Base-by-base conservation (phyloP, 176 grass and related monocot species). In the Lolium perenne region DNA sequence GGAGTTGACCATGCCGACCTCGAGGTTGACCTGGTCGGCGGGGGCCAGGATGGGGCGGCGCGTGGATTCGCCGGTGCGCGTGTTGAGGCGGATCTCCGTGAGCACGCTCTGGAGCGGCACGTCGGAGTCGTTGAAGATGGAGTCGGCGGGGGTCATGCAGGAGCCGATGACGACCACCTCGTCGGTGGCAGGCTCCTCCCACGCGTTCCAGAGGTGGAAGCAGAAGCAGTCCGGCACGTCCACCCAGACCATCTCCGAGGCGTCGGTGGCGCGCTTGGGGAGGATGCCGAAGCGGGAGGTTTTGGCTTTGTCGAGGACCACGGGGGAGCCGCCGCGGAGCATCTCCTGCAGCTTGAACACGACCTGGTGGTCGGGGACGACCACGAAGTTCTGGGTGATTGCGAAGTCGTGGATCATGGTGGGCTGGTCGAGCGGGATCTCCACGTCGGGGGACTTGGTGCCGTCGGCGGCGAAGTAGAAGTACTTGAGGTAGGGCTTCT, bases 381-480 rank as follows among this genome's bases (percentile, higher is more conserved):
- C 85, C 9, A 98, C 87, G 68, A 71, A 84, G 41, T 94, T 95
- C 56, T 98, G 86, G 17, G 95, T 98, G 91, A 98, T 98, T 51
- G 93, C 95, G 86, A 97, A 97, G 91, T 97, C 95, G 82, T 97
- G 95, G 88, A 97, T 97, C 95, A 97, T 97, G 57, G 95, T 98
- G 35, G 95, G 95, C 86, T 95, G 89, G 1, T 92, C 89, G 17
- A 98, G 93, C 74, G 91, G 91, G 80, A 98, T 98, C 80, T 95
- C 95, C 26, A 98, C 89, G 84, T 98, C 91, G 14, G 88, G 17
- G 12, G 95, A 98, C 67, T 98, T 95, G 22, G 63, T 80, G 38
- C 95, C 95, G 77, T 95, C 89, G 7, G 95, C 73, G 0, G 41
- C 11, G 66, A 98, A 89, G 83, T 89, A 91, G 86, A 98, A 98